Base-by-base conservation (phyloP, 1,284 basidiomycete genomes). In the Naganishia albida region DNA sequence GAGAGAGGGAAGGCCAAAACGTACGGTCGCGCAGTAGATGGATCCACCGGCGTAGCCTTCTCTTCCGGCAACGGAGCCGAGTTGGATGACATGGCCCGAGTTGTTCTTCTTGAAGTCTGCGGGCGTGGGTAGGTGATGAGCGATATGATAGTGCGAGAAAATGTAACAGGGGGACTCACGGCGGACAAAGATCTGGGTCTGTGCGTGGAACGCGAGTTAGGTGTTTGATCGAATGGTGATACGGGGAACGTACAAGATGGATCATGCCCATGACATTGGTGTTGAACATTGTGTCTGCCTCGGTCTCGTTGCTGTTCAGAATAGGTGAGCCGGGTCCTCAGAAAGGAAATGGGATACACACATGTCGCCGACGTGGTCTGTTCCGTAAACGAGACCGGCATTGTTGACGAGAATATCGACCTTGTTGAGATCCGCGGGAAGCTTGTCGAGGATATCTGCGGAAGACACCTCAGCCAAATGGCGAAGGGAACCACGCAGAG, bases 251-350 rank as follows among this genome's bases (percentile, higher is more conserved):
- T 28, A 68, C 67, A 71, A 94, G 80, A 20, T 87, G 83, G 70
- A 96, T 92, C 52, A 96, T 83, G 8, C 92, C 93, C 68, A 90
- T 83, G 55, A 96, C 93, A 77, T 99, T 99, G 53, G 93, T 96
- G 30, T 87, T 79, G 77, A 98, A 90, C 93, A 99, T 97, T 66
- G 84, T 70, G 42, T 77, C 74, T 68, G 78, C 73, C 62, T 80
- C 78, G 42, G 71, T 73, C 20, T 68, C 67, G 28, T 68, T 63
- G 20, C 67, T 68, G 20, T 39, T 6, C 10, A 50, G 3, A 8
- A 43, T 15, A 6, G 44, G 7, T n/a, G 39, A 64, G 54, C 18
- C 8, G 13, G 30, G 1, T 7, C 20, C 13, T 15, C n/a, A 7
- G 4, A 23, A 7, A 43, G 28, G 8, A 28, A 42, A 39, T 25